Evolutionary conservation across 23 red algal species (phyloP).

Genomic region (Pyropia yezoensis): DNA sequence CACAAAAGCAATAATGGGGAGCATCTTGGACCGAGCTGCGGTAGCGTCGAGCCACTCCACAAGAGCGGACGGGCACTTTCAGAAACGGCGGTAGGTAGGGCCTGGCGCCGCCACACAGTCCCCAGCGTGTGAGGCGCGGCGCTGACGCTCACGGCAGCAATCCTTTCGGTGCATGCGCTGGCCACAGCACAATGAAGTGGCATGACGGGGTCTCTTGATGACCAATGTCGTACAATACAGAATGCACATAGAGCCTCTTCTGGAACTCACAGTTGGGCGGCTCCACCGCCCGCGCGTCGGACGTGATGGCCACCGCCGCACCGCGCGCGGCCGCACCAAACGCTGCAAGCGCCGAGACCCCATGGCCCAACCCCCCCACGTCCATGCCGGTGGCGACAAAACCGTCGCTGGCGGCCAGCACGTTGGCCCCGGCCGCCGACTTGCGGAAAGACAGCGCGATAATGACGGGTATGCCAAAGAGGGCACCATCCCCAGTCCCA

Average conservation of each 20-base stretch:
- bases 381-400: slow-evolving; percentile 74
- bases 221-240: too few species aligned
- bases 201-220: too few species aligned
- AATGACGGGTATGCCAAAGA: slow-evolving; percentile 50
- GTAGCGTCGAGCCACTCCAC: too few species aligned
- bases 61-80: too few species aligned
- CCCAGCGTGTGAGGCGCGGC: too few species aligned
- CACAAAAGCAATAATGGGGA: slow-evolving; percentile 35
- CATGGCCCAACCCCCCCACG: slow-evolving; percentile 47
- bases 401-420: slow-evolving; percentile 53
- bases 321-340: neutral
- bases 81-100: too few species aligned
- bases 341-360: slow-evolving; percentile 1
- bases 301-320: slow-evolving; percentile 30
- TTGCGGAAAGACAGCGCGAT: slow-evolving; percentile 42
- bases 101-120: too few species aligned
- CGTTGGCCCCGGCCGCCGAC: slow-evolving; percentile 38
- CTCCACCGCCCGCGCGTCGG: slow-evolving; percentile 17
- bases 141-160: too few species aligned
- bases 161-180: too few species aligned
- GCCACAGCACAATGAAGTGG: too few species aligned
- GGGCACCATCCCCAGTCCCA: neutral
- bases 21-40: slow-evolving; percentile 46
- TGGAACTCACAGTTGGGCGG: slow-evolving; percentile 55
- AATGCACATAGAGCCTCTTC: slow-evolving; percentile 81